Base-by-base conservation (phyloP, 78 protist species). In the Goniomonas avonlea region DNA sequence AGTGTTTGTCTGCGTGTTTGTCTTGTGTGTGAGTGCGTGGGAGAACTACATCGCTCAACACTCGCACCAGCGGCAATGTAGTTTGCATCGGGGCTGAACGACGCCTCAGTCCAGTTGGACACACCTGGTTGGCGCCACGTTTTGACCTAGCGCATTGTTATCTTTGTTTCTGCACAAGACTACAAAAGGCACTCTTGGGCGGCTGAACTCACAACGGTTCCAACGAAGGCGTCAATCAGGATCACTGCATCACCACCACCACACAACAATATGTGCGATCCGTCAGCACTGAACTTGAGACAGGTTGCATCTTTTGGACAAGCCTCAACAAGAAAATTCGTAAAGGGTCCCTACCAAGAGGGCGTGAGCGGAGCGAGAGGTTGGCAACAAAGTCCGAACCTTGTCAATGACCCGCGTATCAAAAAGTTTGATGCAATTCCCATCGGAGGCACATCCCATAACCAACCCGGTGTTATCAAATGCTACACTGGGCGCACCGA, bases 201-300 rank as follows among this genome's bases (percentile, higher is more conserved):
- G n/a, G n/a, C n/a, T n/a, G n/a, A n/a, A n/a, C n/a, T n/a, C n/a
- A n/a, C n/a, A n/a, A n/a, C n/a, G n/a, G n/a, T n/a, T n/a, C n/a
- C n/a, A n/a, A n/a, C n/a, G n/a, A 45, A 45, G 9, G 53, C 9
- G 13, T 45, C 53, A 13, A 45, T 45, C 25, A 45, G 53, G 13
- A 45, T 17, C 25, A 9, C 9, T 45, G 53, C 53, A 45, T 45
- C 13, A 13, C 53, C 13, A 45, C 53, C 53, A 13, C 53, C 53
- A 9, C 25, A 45, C 56, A 83, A 43, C 8, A 87, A 27, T 8
- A 87, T 66, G 76, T 69, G 58, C 74, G 80, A 85, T 21, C 91
- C 91, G 66, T 88, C 91, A 5, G 65, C 37, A 18, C 74, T 31
- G 79, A 88, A 88, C 66, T 74, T 76, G 77, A 88, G 60, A 21